Percentiles rank a stretch among this genome's conserved stretches.
phyloP scores from a whole-genome alignment of 805 yeast genomes.

The Yarrowia sp. region DNA sequence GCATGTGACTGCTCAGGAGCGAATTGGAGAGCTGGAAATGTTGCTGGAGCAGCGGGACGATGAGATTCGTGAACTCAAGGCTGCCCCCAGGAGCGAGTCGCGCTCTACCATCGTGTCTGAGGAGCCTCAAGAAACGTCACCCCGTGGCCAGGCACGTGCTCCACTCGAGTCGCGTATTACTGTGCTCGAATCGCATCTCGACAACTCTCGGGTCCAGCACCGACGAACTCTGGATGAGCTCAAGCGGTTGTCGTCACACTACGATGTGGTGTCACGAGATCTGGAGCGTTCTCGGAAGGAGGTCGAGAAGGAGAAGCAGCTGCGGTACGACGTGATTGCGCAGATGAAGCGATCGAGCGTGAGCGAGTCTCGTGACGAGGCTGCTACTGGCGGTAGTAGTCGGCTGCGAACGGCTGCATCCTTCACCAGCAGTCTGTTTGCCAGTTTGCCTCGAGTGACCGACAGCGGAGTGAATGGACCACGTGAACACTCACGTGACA shows the following conservation, averaged over 20 bases:
- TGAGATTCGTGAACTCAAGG: not conserved
- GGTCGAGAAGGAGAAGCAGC: constrained; percentile 14
- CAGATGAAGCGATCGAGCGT: constrained; percentile 13
- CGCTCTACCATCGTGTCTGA: not conserved
- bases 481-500: not conserved
- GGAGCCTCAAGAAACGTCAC: not conserved
- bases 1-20: not conserved
- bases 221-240: not conserved
- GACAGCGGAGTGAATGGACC: not conserved
- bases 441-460: not conserved
- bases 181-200: not conserved
- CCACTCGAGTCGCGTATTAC: not conserved
- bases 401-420: not conserved
- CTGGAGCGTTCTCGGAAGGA: constrained; percentile 13
- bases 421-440: not conserved
- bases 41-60: not conserved
- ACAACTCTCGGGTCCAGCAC: not conserved
- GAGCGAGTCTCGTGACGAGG: not conserved
- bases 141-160: not conserved
- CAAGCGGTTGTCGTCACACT: not conserved
- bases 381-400: not conserved
- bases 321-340: not conserved
- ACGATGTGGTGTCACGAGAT: not conserved
- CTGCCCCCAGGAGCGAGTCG: not conserved
- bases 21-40: not conserved